Conservation (phyloP, 495 filamentous ascomycete species). For the Penicillium bialowiezense region DNA sequence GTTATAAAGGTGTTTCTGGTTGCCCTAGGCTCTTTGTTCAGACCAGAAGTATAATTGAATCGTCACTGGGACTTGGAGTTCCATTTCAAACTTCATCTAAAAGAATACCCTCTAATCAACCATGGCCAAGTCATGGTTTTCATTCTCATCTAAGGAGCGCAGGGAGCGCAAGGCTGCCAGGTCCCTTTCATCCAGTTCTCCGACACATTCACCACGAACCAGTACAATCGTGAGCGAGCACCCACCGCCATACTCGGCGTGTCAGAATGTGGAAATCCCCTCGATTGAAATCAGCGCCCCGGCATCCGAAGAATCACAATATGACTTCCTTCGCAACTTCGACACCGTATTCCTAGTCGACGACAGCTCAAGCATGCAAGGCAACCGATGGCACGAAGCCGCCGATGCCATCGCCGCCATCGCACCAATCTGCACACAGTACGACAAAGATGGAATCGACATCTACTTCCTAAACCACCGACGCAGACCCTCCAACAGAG, state of each 20-base stretch:
- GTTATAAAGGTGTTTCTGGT: too few species aligned
- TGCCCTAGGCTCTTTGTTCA: neutral
- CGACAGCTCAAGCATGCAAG: conserved; percentile 87
- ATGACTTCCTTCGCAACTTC: conserved; percentile 80
- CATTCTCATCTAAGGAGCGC: neutral
- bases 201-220: neutral
- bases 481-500: conserved; percentile 9
- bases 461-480: conserved; percentile 84
- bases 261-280: neutral
- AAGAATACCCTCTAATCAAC: too few species aligned
- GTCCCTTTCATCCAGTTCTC: neutral
- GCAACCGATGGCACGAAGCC: conserved; percentile 73
- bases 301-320: conserved; percentile 42
- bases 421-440: conserved; percentile 77
- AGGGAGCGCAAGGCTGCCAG: neutral
- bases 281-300: neutral
- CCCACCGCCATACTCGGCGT: conserved; percentile 33
- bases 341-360: conserved; percentile 95
- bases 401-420: conserved; percentile 69
- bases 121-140: neutral
- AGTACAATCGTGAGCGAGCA: neutral
- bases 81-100: neutral
- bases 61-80: too few species aligned
- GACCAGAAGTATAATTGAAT: neutral
- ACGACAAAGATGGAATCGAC: conserved; percentile 90